phyloP scores from a whole-genome alignment of 768 basidiomycete species.

The Obba rivulosa region DNA sequence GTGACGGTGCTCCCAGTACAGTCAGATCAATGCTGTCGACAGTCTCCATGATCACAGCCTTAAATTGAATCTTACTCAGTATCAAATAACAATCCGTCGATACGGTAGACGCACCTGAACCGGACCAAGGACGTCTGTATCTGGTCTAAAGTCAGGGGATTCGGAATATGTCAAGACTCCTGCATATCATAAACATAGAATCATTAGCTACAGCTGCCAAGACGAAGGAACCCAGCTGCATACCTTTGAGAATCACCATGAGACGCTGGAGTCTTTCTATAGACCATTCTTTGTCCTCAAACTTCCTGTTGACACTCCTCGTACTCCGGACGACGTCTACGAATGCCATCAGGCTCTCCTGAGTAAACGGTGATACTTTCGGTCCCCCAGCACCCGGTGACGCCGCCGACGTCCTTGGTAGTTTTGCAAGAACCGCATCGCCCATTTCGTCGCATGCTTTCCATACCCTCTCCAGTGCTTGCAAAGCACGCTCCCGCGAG shows the following conservation, averaged over 20 bases:
- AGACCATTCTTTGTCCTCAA: constrained; percentile 58
- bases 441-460: constrained; percentile 63
- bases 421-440: constrained; percentile 35
- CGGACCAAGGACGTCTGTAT: constrained; percentile 76
- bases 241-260: constrained; percentile 76
- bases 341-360: constrained; percentile 81
- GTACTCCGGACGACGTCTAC: constrained; percentile 66
- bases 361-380: constrained; percentile 49
- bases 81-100: constrained; percentile 5
- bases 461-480: constrained; percentile 66
- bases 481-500: constrained; percentile 34
- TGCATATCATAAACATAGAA: constrained; percentile 20
- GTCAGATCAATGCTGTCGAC: constrained; percentile 64
- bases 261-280: constrained; percentile 59
- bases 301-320: constrained; percentile 41
- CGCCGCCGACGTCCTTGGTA: constrained; percentile 6
- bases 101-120: constrained; percentile 52
- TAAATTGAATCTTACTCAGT: constrained; percentile 1
- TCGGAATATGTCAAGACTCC: constrained; percentile 74
- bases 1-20: constrained; percentile 55
- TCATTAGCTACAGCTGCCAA: neutral
- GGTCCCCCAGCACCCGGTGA: neutral
- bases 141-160: constrained; percentile 85
- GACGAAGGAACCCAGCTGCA: constrained; percentile 8
- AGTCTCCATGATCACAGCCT: constrained; percentile 71